phyloP scores from a whole-genome alignment of 768 basidiomycete genomes.

The Coprinopsis cinerea region DNA sequence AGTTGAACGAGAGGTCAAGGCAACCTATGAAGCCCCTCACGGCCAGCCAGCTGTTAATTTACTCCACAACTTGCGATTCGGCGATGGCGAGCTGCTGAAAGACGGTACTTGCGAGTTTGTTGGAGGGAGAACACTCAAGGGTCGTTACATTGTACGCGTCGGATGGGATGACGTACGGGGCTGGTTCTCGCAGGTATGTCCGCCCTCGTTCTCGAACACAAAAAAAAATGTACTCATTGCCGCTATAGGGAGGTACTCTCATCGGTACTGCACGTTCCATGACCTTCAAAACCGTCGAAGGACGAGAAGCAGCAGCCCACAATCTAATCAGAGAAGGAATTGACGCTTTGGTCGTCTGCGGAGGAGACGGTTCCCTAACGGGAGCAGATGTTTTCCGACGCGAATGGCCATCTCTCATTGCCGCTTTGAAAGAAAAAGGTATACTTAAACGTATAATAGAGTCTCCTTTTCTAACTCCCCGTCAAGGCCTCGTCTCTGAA shows the following conservation, averaged over 20 bases:
- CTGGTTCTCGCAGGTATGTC: constrained; percentile 81
- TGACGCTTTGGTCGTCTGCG: constrained; percentile 94
- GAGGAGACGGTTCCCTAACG: constrained; percentile 94
- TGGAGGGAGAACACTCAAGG: constrained; percentile 72
- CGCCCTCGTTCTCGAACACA: not conserved
- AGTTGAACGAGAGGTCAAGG: constrained; percentile 15
- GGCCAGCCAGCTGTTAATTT: constrained; percentile 34
- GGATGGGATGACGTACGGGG: constrained; percentile 98
- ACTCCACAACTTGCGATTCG: constrained; percentile 74
- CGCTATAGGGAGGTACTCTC: constrained; percentile 83
- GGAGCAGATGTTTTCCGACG: constrained; percentile 91
- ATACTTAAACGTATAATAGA: constrained; percentile 10
- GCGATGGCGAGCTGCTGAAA: constrained; percentile 68
- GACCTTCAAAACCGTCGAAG: constrained; percentile 81
- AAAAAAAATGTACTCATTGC: not conserved
- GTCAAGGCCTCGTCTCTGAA: constrained; percentile 63
- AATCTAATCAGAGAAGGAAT: constrained; percentile 97
- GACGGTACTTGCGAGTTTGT: constrained; percentile 78
- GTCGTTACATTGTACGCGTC: constrained; percentile 88
- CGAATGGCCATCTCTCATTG: constrained; percentile 89
- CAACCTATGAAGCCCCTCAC: constrained; percentile 6
- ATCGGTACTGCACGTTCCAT: constrained; percentile 90
- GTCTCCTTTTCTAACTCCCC: not conserved
- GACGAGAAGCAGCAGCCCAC: constrained; percentile 79
- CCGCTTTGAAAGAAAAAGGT: constrained; percentile 61